Conservation (phyloP, 129 eudicot genomes). For the Ambrosia artemisiifolia region DNA sequence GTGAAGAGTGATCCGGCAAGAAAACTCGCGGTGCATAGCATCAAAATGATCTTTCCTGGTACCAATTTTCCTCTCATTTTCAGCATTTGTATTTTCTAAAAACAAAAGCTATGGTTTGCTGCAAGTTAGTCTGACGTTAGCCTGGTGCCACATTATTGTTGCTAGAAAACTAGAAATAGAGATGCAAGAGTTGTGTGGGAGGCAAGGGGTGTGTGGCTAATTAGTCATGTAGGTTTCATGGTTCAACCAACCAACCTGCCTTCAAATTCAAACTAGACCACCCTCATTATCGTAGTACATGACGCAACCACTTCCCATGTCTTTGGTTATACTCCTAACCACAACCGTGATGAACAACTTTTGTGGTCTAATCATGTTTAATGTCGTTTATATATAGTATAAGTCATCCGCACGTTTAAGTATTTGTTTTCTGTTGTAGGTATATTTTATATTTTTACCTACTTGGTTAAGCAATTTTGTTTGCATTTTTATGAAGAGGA, state of each 20-base stretch:
- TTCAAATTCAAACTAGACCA: conserved; percentile 19
- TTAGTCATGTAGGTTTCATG: conserved; percentile 61
- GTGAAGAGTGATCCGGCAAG: conserved; percentile 62
- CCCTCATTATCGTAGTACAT: conserved; percentile 23
- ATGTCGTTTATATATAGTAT: background rate
- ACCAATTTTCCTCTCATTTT: conserved; percentile 53
- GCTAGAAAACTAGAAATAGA: conserved; percentile 14
- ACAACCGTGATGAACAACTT: background rate
- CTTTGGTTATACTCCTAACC: conserved; percentile 7
- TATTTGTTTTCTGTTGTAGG: conserved; percentile 1
- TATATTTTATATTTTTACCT: background rate
- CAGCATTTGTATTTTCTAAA: conserved; percentile 18
- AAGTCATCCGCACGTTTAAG: background rate
- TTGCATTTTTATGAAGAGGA: background rate
- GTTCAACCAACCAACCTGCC: conserved; percentile 46
- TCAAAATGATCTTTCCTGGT: conserved; percentile 45
- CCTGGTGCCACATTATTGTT: background rate
- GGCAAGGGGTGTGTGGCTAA: conserved; percentile 50
- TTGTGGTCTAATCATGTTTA: background rate
- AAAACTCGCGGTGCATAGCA: conserved; percentile 60
- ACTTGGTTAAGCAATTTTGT: background rate
- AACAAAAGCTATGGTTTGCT: background rate
- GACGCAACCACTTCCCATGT: conserved; percentile 32
- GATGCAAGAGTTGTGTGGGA: conserved; percentile 19
- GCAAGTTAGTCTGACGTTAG: conserved; percentile 3